Evolutionary conservation across 352 stramenopile species (phyloP), one percentile per base, ranked within the genome.

Genomic region (Plasmopara viticola): DNA sequence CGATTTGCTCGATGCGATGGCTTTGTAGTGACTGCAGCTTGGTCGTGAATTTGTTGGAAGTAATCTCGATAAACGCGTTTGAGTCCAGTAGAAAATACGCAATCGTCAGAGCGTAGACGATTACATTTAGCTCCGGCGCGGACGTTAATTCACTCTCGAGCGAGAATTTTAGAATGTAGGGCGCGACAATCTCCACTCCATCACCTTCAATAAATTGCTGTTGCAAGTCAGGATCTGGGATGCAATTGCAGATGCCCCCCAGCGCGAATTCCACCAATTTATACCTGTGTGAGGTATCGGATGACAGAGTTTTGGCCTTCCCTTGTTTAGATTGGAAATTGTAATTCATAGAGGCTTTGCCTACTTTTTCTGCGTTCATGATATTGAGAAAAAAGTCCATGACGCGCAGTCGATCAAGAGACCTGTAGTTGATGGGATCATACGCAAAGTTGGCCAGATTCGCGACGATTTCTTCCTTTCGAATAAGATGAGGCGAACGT

Each of bases 391-490:
- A 94, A 30, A 94, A 53, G 39, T 88, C 74, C 55, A 90, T 76
- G 52, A 87, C 57, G 42, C 72, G 67, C 13, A 94, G 68, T 49
- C 66, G 60, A 28, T 48, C 30, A n/a, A 91, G 48, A 15, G 70
- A 70, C 7, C 39, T 64, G 53, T 79, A 94, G 51, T 94, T 94
- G 63, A 94, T 89, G 18, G 83, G 83, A 54, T 91, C 83, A 61
- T 94, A 94, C 14, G 75, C 74, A 38, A 94, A 94, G 37, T 94
- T 94, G 56, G 74, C 80, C 30, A 94, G 53, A 51, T 94, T 81
- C 7, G 83, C 83, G 34, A 87, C 60, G 33, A 90, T 73, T 66
- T 91, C 80, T 51, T 89, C 72, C 47, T 82, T 81, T 25, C 78
- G 73, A 33, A 87, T 48, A 25, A 64, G 35, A 39, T 89, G 65